Evolutionary conservation across 1,284 basidiomycete species (phyloP), one percentile per base, ranked within the genome.

Genomic region (Golubevia pallescens): DNA sequence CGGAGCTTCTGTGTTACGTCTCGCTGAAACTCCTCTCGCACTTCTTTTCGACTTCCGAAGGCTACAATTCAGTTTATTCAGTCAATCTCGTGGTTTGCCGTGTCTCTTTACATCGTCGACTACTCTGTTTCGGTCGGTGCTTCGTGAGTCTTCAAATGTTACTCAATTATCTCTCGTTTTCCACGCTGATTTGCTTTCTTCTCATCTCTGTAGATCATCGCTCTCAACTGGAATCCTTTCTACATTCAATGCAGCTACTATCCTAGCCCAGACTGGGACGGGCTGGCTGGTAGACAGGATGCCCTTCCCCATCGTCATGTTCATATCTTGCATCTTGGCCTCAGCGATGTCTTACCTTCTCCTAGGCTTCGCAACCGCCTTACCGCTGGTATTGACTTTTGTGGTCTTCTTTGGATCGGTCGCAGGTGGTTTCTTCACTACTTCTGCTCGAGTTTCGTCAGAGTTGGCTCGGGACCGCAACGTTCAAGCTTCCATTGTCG

Each of bases 71-170:
- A 48, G 16, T 56, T 78, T 23, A 63, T 61, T 4, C 78, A 80
- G 57, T 66, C 77, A 0, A 65, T 65, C 0, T 74, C 68, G 1
- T 80, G 68, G 66, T 73, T 71, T 51, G 74, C 78, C 13, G 65
- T 78, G 16, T 69, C 70, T 20, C 70, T 80, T 58, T 78, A 78
- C 65, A 71, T 80, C 38, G 67, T 71, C 51, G 65, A 72, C 57
- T 76, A 75, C 53, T 59, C 67, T 23, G 62, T 65, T 1, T 71
- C 74, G 1, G 71, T 78, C 62, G 78, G 78, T 23, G 34, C 34
- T 10, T 38, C 34, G 34, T 38, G 34, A 38, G 34, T 38, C 34
- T 5, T 5, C 34, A 38, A 38, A 38, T 38, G 5, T 38, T 38
- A 38, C 34, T 10, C 3, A 5, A 5, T 10, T 38, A 38, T 10